Evolutionary conservation across 1,284 basidiomycete species (phyloP).

Genomic region (Garcileccinum viscosum): DNA sequence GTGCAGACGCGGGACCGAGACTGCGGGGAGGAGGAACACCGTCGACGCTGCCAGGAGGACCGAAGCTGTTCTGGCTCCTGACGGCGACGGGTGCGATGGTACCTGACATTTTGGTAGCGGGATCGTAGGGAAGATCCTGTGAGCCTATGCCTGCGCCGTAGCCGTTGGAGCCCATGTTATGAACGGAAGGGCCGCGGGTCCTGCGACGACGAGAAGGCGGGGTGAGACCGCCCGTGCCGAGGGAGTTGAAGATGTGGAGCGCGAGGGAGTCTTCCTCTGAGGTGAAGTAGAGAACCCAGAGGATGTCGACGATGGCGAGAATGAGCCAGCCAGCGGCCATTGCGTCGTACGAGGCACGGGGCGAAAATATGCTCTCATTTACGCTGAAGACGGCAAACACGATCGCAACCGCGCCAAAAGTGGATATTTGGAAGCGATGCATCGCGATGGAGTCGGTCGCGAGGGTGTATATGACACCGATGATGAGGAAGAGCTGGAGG

Average conservation of each 20-base stretch:
- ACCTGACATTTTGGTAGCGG: constrained; percentile 56
- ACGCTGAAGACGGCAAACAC: constrained; percentile 88
- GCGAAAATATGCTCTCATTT: constrained; percentile 67
- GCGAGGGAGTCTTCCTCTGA: constrained; percentile 91
- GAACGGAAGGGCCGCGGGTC: constrained; percentile 63
- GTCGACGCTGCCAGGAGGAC: constrained; percentile 55
- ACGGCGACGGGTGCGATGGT: constrained; percentile 48
- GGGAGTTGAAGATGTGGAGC: constrained; percentile 83
- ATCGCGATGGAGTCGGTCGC: constrained; percentile 84
- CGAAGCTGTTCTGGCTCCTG: constrained; percentile 70
- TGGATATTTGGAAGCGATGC: constrained; percentile 87
- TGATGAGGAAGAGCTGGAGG: constrained; percentile 82
- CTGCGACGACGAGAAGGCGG: constrained; percentile 76
- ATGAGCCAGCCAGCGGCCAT: constrained; percentile 95
- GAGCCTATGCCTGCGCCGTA: constrained; percentile 73
- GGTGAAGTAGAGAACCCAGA: constrained; percentile 97
- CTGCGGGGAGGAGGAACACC: constrained; percentile 51
- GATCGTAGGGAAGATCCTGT: constrained; percentile 62
- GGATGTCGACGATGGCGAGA: constrained; percentile 86
- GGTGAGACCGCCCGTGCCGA: constrained; percentile 87
- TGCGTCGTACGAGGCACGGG: constrained; percentile 67
- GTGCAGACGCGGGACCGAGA: constrained; percentile 36
- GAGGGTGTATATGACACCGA: constrained; percentile 82
- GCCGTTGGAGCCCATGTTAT: constrained; percentile 70
- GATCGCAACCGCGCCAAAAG: constrained; percentile 86